Percentiles rank a stretch among this genome's conserved stretches.
Conservation (phyloP, 495 filamentous ascomycete genomes). For the Aspergillus affinis region DNA sequence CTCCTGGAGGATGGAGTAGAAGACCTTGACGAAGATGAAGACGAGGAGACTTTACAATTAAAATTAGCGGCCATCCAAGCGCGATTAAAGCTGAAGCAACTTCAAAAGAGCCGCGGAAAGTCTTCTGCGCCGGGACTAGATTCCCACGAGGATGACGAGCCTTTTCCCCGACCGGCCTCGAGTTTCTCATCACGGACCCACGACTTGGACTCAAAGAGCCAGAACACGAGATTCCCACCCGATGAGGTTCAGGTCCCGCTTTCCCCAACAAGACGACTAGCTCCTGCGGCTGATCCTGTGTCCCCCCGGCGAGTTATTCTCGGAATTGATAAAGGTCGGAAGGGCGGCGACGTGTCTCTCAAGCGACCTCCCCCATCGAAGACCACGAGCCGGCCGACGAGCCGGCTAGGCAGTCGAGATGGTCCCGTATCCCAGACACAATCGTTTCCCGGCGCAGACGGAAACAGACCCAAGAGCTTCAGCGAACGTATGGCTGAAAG, state of each 20-base stretch:
- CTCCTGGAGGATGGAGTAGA: constrained; percentile 39
- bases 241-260: constrained; percentile 71
- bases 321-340: constrained; percentile 87
- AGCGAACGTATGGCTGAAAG: constrained; percentile 80
- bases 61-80: constrained; percentile 84
- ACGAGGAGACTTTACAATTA: constrained; percentile 85
- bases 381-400: constrained; percentile 27
- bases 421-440: constrained; percentile 29
- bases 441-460: constrained; percentile 26
- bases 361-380: constrained; percentile 61
- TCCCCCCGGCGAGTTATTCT: constrained; percentile 79
- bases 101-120: constrained; percentile 60
- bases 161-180: constrained; percentile 23
- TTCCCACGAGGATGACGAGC: constrained; percentile 26
- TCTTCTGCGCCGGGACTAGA: constrained; percentile 26
- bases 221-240: constrained; percentile 23
- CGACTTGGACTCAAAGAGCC: constrained; percentile 18
- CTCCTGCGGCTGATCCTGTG: constrained; percentile 50
- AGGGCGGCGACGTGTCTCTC: constrained; percentile 79
- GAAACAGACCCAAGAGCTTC: constrained; percentile 64
- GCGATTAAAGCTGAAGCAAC: constrained; percentile 81
- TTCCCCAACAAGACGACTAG: constrained; percentile 65
- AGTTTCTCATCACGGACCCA: constrained; percentile 24
- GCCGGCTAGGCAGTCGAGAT: constrained; percentile 33
- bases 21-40: constrained; percentile 65